A percentile compares a stretch with the other conserved stretches of the same genome.
phyloP scores from a whole-genome alignment of 176 grass and related monocot species.

The Aegilops longissima region DNA sequence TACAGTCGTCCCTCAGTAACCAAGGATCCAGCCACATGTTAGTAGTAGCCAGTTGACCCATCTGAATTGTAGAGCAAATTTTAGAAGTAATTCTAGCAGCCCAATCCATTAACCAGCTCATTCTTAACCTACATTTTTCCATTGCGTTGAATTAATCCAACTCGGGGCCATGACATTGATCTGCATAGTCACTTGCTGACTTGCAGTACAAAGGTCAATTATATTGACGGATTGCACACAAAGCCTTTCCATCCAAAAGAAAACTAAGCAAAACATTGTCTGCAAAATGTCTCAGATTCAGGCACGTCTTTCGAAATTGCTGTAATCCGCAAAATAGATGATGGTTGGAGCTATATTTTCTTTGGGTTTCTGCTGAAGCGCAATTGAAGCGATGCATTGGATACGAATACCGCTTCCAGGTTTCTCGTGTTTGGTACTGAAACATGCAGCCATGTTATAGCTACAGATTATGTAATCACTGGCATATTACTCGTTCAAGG shows the following conservation, averaged over 20 bases:
- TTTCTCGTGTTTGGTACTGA: neutral
- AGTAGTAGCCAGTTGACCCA: neutral
- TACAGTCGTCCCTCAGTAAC: too few relatives aligned
- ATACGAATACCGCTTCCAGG: neutral
- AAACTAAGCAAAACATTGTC: neutral
- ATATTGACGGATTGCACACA: neutral
- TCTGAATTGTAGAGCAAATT: neutral
- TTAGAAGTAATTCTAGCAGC: neutral
- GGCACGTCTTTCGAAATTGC: neutral
- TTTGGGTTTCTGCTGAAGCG: neutral
- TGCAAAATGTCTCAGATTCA: neutral
- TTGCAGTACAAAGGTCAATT: neutral
- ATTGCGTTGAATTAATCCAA: neutral
- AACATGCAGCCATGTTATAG: neutral
- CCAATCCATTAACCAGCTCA: neutral
- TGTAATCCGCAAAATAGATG: neutral
- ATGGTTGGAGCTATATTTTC: neutral
- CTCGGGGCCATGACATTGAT: neutral
- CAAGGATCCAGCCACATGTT: too few relatives aligned
- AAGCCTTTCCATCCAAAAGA: neutral
- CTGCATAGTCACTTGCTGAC: neutral
- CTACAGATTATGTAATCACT: neutral
- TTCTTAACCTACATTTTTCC: neutral
- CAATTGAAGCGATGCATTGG: neutral
- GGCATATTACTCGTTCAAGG: neutral